Base-by-base conservation (phyloP, 768 basidiomycete species). In the Hericium alpestre region DNA sequence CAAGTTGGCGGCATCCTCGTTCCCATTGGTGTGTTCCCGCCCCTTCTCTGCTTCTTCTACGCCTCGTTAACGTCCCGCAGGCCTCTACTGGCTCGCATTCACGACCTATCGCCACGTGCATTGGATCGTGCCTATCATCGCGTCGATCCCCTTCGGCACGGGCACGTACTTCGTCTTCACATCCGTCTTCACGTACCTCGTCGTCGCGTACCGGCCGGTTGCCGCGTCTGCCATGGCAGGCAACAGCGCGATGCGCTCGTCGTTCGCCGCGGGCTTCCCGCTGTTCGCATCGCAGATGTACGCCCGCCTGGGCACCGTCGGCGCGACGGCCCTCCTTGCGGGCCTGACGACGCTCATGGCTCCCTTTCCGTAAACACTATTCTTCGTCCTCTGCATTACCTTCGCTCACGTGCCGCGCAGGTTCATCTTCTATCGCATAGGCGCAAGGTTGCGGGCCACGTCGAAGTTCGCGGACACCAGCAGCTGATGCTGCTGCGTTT, bases 81-180 rank as follows among this genome's bases (percentile, higher is more conserved):
- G 76, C 15, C 70, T 83, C 1, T 79, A 79, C 66, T 75, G 77
- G 69, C 74, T 83, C 54, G 80, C 81, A 2, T 80, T 80, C 60
- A 81, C 80, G 1, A 78, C 76, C 2, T 77, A 78, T 65, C 58
- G 63, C 3, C 64, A 65, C 8, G 74, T 81, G 0, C 77, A 74
- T 56, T 78, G 76, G 77, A 74, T 74, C 56, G 72, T 70, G 7
- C 76, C 76, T 15, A 72, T 79, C 60, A 65, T 79, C 57, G 72
- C 68, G 6, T 73, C 76, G 1, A 58, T 71, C 5, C 77, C 73
- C 5, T 78, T 82, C 58, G 80, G 81, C 23, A 71, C 78, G 1
- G 87, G 84, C 4, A 69, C 78, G 43, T 71, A 75, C 63, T 87
- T 80, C 60, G 80, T 82, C 46, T 91, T 86, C 70, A 82, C 83